Base-by-base conservation (phyloP, 2,329 filamentous ascomycete genomes). In the Phialocephala sp. region DNA sequence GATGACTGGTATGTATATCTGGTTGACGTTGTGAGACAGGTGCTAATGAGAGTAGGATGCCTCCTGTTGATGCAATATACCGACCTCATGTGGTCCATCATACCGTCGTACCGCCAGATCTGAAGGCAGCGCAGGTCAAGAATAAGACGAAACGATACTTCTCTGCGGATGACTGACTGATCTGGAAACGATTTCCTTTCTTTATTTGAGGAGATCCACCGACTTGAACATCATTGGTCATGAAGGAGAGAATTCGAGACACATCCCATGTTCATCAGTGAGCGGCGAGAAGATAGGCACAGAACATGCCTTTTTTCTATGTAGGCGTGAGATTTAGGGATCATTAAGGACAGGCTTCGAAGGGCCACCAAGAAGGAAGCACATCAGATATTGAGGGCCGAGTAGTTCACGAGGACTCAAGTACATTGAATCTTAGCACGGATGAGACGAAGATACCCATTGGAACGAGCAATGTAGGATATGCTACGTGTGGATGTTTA, bases 81-180 rank as follows among this genome's bases (percentile, higher is more conserved):
- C 84, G 93, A 58, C 94, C 94, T 6, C 94, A 97, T 77, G 92
- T 97, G 18, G 94, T 97, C 2, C 94, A 98, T 78, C 94, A 97
- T 76, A 94, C 91, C 18, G 85, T 86, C 56, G 82, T 91, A 57
- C 88, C 89, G 11, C 84, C 87, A 4, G 89, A 92, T 72, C 83
- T 90, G 72, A 91, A 91, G 74, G 89, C 89, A 2, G 86, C 90
- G 68, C 86, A 89, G 72, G 80, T 87, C 1, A 82, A 85, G 72
- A 89, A 82, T 73, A 89, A 88, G 74, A 85, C 87, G 50, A 92
- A 92, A 76, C 83, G 89, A 64, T 92, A 92, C 73, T 92, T 92
- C 76, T 85, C 87, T 3, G 88, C 89, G 3, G 89, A 91, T 27
- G 73, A 76, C 66, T 76, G 66, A 56, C 18, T 12, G 37, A 43